Conservation (phyloP, 1,284 basidiomycete genomes). For the Lentinus polychrous region DNA sequence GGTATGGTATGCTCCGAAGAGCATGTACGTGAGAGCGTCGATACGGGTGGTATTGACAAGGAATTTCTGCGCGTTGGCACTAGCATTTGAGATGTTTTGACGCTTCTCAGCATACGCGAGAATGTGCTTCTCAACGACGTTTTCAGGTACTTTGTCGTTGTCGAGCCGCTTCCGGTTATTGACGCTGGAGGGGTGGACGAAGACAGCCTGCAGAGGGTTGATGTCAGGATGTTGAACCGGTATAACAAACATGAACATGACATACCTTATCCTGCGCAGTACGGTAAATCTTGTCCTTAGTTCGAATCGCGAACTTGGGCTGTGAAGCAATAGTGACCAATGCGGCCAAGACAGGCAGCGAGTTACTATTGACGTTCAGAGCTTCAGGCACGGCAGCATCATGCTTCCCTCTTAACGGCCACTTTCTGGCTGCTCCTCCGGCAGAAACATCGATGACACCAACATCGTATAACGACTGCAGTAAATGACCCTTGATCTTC, state of each 20-base stretch:
- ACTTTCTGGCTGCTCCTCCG: slow-evolving; percentile 38
- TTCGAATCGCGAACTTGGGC: slow-evolving; percentile 90
- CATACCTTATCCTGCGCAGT: slow-evolving; percentile 85
- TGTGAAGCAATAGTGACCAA: slow-evolving; percentile 84
- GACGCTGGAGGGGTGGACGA: slow-evolving; percentile 86
- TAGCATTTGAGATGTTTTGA: slow-evolving; percentile 57
- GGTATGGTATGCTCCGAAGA: slow-evolving; percentile 86
- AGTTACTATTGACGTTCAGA: slow-evolving; percentile 73
- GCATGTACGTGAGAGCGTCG: slow-evolving; percentile 86
- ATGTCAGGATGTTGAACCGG: neutral
- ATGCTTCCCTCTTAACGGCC: slow-evolving; percentile 17
- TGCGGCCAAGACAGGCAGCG: slow-evolving; percentile 76
- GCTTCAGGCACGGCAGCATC: slow-evolving; percentile 51
- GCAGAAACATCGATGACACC: slow-evolving; percentile 79
- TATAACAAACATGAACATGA: slow-evolving; percentile 7
- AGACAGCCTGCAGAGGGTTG: slow-evolving; percentile 40
- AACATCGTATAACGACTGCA: slow-evolving; percentile 73
- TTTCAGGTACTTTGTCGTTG: slow-evolving; percentile 10
- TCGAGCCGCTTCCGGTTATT: slow-evolving; percentile 66
- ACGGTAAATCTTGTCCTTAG: slow-evolving; percentile 66
- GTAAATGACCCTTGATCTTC: slow-evolving; percentile 78
- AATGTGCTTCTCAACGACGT: slow-evolving; percentile 63
- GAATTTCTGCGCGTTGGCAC: slow-evolving; percentile 53
- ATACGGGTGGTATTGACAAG: slow-evolving; percentile 81
- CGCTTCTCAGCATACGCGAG: slow-evolving; percentile 86